phyloP scores from a whole-genome alignment of 2,329 filamentous ascomycete genomes.

The Verticillium isaacii region DNA sequence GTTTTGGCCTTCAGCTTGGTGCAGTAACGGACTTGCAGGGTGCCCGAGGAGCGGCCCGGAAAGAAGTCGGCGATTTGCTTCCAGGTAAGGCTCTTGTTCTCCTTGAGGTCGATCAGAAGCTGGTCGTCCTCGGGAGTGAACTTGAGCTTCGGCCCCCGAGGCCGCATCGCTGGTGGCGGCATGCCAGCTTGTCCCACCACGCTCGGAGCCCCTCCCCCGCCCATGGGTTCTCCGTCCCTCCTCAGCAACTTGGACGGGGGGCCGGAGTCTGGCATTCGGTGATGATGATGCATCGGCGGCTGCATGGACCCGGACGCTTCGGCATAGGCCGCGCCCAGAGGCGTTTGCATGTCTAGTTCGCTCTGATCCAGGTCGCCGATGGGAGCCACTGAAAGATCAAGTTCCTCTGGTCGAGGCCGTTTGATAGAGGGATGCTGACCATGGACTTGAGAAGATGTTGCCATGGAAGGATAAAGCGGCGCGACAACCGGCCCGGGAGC shows the following conservation, averaged over 20 bases:
- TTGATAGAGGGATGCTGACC: slow-evolving; percentile 33
- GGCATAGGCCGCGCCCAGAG: slow-evolving; percentile 47
- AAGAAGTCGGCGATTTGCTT: slow-evolving; percentile 98
- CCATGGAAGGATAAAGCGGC: slow-evolving; percentile 47
- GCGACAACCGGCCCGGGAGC: slow-evolving; percentile 41
- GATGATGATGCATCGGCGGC: slow-evolving; percentile 70
- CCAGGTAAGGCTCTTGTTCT: slow-evolving; percentile 93
- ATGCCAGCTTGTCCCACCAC: slow-evolving; percentile 84
- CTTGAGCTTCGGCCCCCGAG: slow-evolving; percentile 84
- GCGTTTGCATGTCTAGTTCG: slow-evolving; percentile 51
- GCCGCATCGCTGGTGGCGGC: slow-evolving; percentile 75
- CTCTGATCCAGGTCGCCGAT: slow-evolving; percentile 48
- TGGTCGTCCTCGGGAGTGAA: slow-evolving; percentile 92
- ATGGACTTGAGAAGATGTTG: slow-evolving; percentile 31
- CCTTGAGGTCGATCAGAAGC: slow-evolving; percentile 82
- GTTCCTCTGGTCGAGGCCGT: slow-evolving; percentile 52
- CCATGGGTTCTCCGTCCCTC: slow-evolving; percentile 43
- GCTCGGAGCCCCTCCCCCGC: slow-evolving; percentile 63
- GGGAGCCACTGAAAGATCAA: slow-evolving; percentile 49
- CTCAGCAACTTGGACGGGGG: slow-evolving; percentile 65
- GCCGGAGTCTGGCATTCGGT: slow-evolving; percentile 70
- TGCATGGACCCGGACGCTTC: slow-evolving; percentile 39
- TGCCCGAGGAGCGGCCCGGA: slow-evolving; percentile 83
- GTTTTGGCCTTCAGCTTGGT: slow-evolving; percentile 93
- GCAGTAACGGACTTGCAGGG: slow-evolving; percentile 89